Evolutionary conservation across 805 yeast species (phyloP).

Genomic region (Pichia cabralensis): DNA sequence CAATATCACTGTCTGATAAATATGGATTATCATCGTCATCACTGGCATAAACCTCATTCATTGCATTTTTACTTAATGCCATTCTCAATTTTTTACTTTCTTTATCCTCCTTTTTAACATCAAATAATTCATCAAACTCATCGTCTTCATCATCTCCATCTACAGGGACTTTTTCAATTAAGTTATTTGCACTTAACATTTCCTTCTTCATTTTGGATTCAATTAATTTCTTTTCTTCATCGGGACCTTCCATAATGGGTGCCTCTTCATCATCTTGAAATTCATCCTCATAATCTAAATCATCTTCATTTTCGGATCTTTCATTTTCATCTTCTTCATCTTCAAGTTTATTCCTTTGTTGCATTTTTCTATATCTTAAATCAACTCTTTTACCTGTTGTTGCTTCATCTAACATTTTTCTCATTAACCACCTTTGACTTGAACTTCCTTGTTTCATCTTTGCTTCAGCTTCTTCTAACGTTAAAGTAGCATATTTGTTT

Average conservation of each 20-base stretch:
- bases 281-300: conserved; percentile 90
- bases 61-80: conserved; percentile 76
- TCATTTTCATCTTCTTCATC: conserved; percentile 27
- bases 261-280: conserved; percentile 99
- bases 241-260: conserved; percentile 92
- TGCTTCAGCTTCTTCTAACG: conserved; percentile 93
- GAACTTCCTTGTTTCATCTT: conserved; percentile 68
- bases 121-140: conserved; percentile 62
- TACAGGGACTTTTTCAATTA: conserved; percentile 50
- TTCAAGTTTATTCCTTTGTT: conserved; percentile 31
- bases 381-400: conserved; percentile 45
- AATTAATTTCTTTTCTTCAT: conserved; percentile 86
- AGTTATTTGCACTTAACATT: conserved; percentile 72
- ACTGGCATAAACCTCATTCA: conserved; percentile 79
- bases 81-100: conserved; percentile 83
- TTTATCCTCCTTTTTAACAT: conserved; percentile 65
- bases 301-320: conserved; percentile 69
- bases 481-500: conserved; percentile 85
- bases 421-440: conserved; percentile 94
- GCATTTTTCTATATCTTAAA: conserved; percentile 34
- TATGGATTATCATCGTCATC: conserved; percentile 77
- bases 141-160: conserved; percentile 53
- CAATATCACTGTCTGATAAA: conserved; percentile 58
- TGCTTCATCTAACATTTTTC: conserved; percentile 62
- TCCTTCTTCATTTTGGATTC: conserved; percentile 77